Conservation (phyloP, 306 rosid species). For the Senna siamea region DNA sequence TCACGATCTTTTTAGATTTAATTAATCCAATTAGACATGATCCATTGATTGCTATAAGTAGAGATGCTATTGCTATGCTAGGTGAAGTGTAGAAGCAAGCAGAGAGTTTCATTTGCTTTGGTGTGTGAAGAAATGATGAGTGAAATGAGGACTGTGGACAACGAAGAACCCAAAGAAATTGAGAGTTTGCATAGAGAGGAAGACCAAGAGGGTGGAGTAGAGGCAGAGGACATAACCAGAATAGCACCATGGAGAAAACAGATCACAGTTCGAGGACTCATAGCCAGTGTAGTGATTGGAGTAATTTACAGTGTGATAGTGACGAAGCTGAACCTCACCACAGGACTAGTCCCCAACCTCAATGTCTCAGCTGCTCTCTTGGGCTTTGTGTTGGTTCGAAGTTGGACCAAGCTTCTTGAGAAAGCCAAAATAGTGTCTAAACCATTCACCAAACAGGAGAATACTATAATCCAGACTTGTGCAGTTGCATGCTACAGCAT, state of each 20-base stretch:
- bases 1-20: no score
- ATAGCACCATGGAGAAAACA: constrained; percentile 76
- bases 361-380: constrained; percentile 96
- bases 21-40: no score
- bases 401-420: constrained; percentile 81
- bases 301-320: constrained; percentile 82
- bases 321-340: constrained; percentile 93
- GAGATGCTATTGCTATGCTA: neutral
- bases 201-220: constrained; percentile 50
- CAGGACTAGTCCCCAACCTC: constrained; percentile 92
- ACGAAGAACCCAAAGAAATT: constrained; percentile 54
- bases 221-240: constrained; percentile 55
- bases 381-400: constrained; percentile 81
- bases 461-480: constrained; percentile 91
- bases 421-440: constrained; percentile 77
- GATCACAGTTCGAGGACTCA: constrained; percentile 77
- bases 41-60: neutral
- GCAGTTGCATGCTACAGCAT: constrained; percentile 98
- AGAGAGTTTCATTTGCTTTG: neutral
- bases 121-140: constrained; percentile 28
- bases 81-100: neutral
- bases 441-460: constrained; percentile 94
- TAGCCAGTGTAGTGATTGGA: constrained; percentile 77
- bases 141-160: constrained; percentile 46
- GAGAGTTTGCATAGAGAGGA: constrained; percentile 46